phyloP scores from a whole-genome alignment of 2,329 filamentous ascomycete species.

The Alternaria ethzedia region DNA sequence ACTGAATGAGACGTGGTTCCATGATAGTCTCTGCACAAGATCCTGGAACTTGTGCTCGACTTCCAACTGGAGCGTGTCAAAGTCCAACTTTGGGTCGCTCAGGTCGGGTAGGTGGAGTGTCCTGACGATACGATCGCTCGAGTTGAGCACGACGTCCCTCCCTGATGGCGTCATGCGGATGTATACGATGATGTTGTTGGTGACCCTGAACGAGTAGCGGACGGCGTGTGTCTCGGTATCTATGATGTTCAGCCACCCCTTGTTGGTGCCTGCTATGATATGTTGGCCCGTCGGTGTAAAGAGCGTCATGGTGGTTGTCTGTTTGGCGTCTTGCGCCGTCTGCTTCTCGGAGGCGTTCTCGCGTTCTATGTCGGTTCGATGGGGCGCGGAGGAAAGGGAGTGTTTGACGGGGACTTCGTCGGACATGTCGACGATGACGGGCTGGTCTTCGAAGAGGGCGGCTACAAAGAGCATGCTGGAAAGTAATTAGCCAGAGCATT shows the following conservation, averaged over 20 bases:
- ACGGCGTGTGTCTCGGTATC: conserved; percentile 80
- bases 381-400: conserved; percentile 80
- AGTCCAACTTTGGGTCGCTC: conserved; percentile 68
- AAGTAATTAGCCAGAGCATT: conserved; percentile 7
- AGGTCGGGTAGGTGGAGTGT: conserved; percentile 88
- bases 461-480: conserved; percentile 81
- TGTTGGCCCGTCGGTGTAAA: conserved; percentile 87
- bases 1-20: conserved; percentile 97
- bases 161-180: conserved; percentile 85
- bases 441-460: conserved; percentile 91
- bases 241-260: conserved; percentile 96
- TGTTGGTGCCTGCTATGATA: conserved; percentile 90
- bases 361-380: conserved; percentile 71
- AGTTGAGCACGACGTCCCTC: conserved; percentile 87
- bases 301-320: conserved; percentile 90
- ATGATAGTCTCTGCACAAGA: conserved; percentile 90
- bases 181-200: conserved; percentile 85
- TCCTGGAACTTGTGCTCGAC: conserved; percentile 99
- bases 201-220: conserved; percentile 88
- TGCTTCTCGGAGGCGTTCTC: conserved; percentile 83
- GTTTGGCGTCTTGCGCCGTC: conserved; percentile 88
- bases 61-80: conserved; percentile 85
- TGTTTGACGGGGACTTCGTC: conserved; percentile 74
- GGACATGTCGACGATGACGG: conserved; percentile 82
- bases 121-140: conserved; percentile 91